Evolutionary conservation across 805 yeast genomes (phyloP).

Genomic region (Hanseniaspora mollemarum): DNA sequence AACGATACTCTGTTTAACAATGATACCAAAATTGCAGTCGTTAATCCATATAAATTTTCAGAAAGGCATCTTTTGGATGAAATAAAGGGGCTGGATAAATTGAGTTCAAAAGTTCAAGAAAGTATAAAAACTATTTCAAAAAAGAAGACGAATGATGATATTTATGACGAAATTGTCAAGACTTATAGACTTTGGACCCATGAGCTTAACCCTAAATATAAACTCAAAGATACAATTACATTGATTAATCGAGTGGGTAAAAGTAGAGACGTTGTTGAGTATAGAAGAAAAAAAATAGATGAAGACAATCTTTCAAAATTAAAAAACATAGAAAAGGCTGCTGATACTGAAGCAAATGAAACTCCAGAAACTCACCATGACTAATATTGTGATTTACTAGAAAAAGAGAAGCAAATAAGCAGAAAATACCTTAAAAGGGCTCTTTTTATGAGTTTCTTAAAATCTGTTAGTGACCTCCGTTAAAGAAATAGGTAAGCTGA

Average conservation of each 20-base stretch:
- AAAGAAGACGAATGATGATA: background rate
- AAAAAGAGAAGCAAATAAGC: too few relatives aligned
- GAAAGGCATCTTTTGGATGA: constrained; percentile 20
- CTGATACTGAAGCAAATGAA: background rate
- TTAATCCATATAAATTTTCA: constrained; percentile 8
- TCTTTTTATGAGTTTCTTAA: background rate
- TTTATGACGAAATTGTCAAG: constrained; percentile 31
- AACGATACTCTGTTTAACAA: too few relatives aligned
- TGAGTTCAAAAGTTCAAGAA: constrained; percentile 40
- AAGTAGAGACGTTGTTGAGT: constrained; percentile 33
- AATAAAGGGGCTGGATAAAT: constrained; percentile 28
- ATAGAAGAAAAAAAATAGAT: constrained; percentile 33
- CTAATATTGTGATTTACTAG: too few relatives aligned
- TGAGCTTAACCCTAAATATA: constrained; percentile 65
- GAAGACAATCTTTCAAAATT: constrained; percentile 26
- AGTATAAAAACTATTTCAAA: constrained; percentile 16
- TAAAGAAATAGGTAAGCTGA: background rate
- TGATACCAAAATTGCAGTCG: background rate
- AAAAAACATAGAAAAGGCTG: background rate
- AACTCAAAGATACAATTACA: constrained; percentile 55
- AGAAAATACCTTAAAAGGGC: too few relatives aligned
- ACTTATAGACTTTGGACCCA: constrained; percentile 70
- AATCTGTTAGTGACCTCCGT: background rate
- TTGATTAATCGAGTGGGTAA: constrained; percentile 42
- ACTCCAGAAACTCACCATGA: background rate